Evolutionary conservation across 345 rosid species (phyloP).

Genomic region (Eucalyptus guilfoylei): DNA sequence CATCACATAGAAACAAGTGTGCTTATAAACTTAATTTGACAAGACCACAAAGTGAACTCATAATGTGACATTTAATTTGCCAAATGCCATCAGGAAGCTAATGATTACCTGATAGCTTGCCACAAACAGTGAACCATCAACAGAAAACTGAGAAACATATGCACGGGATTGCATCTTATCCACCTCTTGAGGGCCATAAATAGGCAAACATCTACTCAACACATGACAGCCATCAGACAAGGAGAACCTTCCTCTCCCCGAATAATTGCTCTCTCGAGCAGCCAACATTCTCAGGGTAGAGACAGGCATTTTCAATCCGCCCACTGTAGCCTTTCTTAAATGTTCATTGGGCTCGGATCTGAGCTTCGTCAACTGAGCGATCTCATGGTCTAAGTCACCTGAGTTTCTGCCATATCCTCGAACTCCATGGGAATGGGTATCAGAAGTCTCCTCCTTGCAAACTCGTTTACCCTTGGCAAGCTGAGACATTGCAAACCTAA

Average conservation of each 20-base stretch:
- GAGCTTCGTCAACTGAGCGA: slow-evolving; percentile 36
- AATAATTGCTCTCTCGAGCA: slow-evolving; percentile 47
- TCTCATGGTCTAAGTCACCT: slow-evolving; percentile 26
- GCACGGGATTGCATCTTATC: slow-evolving; percentile 25
- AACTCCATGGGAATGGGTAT: not conserved
- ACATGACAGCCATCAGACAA: slow-evolving; percentile 49
- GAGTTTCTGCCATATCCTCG: not conserved
- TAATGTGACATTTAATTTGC: not conserved
- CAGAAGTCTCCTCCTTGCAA: not conserved
- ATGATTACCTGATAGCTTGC: slow-evolving; percentile 49
- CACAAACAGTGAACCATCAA: slow-evolving; percentile 50
- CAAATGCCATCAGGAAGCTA: not conserved
- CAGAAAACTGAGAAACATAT: slow-evolving; percentile 58
- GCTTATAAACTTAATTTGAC: not conserved
- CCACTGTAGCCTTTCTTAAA: slow-evolving; percentile 5
- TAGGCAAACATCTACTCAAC: slow-evolving; percentile 45
- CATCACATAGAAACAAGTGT: not conserved
- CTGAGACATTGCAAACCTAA: not conserved
- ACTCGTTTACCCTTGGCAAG: not conserved
- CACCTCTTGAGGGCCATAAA: slow-evolving; percentile 30
- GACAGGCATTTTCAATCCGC: slow-evolving; percentile 20
- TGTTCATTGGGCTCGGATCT: slow-evolving; percentile 33
- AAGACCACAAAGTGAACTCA: not conserved
- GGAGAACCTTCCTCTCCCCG: slow-evolving; percentile 52
- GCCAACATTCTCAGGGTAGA: slow-evolving; percentile 50